Evolutionary conservation across 306 rosid species (phyloP).

Genomic region (Fragaria nilgerrensis): DNA sequence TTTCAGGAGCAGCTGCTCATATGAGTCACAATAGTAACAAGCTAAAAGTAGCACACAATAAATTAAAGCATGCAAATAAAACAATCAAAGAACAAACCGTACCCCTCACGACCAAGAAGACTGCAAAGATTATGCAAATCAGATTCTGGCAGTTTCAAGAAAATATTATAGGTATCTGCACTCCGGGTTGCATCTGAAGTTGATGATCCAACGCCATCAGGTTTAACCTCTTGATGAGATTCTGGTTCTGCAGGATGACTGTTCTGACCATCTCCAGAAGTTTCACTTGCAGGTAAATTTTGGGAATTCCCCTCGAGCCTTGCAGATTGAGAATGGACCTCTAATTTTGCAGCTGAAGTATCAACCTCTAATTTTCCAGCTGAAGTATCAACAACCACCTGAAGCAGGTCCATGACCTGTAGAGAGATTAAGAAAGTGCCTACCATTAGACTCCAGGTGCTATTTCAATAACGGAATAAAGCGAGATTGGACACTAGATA

Average conservation of each 20-base stretch:
- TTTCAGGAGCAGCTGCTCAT: conserved; percentile 19
- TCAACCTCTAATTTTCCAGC: too few species aligned
- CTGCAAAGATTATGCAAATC: conserved; percentile 76
- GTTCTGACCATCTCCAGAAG: conserved; percentile 47
- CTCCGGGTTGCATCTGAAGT: conserved; percentile 60
- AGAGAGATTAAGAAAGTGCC: background rate
- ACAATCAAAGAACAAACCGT: conserved; percentile 27
- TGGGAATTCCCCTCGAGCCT: conserved; percentile 39
- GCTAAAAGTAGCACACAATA: conserved; percentile 7
- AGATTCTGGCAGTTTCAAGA: conserved; percentile 75
- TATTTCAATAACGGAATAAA: background rate
- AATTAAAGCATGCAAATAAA: conserved; percentile 10
- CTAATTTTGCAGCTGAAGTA: conserved; percentile 81
- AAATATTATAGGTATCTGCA: conserved; percentile 45
- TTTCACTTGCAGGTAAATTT: conserved; percentile 47
- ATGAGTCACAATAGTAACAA: background rate
- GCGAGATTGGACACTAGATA: background rate
- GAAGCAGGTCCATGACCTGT: conserved; percentile 83
- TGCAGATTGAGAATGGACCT: conserved; percentile 60
- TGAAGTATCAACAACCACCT: conserved; percentile 65
- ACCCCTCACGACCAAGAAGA: conserved; percentile 98
- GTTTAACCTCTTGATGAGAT: conserved; percentile 51
- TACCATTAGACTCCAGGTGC: background rate
- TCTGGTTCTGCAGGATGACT: conserved; percentile 56
- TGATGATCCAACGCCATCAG: conserved; percentile 43